Evolutionary conservation across 805 yeast genomes (phyloP).

Genomic region (Ogataea pignaliae): DNA sequence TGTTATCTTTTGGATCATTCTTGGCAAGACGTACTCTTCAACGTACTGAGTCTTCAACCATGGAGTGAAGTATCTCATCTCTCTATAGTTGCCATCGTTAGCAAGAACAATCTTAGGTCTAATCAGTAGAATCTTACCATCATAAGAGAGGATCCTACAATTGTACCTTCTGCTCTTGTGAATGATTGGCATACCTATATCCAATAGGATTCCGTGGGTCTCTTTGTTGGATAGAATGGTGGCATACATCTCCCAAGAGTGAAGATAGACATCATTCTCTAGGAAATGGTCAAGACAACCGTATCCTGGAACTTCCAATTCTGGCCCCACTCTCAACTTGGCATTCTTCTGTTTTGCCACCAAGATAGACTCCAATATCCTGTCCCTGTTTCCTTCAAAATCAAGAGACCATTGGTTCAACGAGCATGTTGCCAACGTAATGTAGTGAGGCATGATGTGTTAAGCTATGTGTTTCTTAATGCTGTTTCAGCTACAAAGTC

Average conservation of each 20-base stretch:
- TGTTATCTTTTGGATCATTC: slow-evolving; percentile 56
- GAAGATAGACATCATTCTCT: slow-evolving; percentile 83
- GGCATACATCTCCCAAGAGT: slow-evolving; percentile 92
- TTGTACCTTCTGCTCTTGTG: slow-evolving; percentile 88
- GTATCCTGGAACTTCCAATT: slow-evolving; percentile 89
- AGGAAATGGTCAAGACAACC: slow-evolving; percentile 93
- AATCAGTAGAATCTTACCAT: slow-evolving; percentile 75
- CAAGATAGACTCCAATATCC: slow-evolving; percentile 76
- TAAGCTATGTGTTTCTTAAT: too few species aligned
- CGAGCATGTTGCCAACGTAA: slow-evolving; percentile 90
- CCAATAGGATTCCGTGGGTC: slow-evolving; percentile 74
- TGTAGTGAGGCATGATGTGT: slow-evolving; percentile 68
- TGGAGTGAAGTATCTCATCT: slow-evolving; percentile 95
- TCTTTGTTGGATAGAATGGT: slow-evolving; percentile 65
- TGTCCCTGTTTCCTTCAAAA: slow-evolving; percentile 92
- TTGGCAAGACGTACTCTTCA: slow-evolving; percentile 72
- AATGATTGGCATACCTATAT: slow-evolving; percentile 90
- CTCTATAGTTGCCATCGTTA: slow-evolving; percentile 96
- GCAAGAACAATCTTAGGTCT: slow-evolving; percentile 93
- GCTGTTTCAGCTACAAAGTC: neutral
- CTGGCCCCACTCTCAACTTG: slow-evolving; percentile 90
- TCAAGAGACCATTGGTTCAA: slow-evolving; percentile 98
- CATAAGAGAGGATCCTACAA: slow-evolving; percentile 79
- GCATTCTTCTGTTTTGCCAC: slow-evolving; percentile 78
- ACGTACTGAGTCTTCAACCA: slow-evolving; percentile 79